A percentile compares a stretch with the other conserved stretches of the same genome.
Conservation (phyloP, 345 rosid species). For the rapeseed (Brassica napus) region Da-Ae NC_063434.1:14134501-14135000, state of each 20-base stretch:
- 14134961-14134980: conserved; percentile 24
- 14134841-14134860: conserved; percentile 61
- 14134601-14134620: conserved; percentile 59
- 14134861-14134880: conserved; percentile 71
- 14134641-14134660: conserved; percentile 67
- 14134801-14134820: conserved; percentile 54
- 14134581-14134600: conserved; percentile 85
- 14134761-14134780: conserved; percentile 37
- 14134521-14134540: conserved; percentile 83
- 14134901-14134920: conserved; percentile 70
- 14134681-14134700: conserved; percentile 55
- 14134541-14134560: conserved; percentile 49
- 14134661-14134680: conserved; percentile 62
- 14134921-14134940: conserved; percentile 79
- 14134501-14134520: conserved; percentile 63
- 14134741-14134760: conserved; percentile 1
- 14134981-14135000: conserved; percentile 67
- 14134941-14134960: conserved; percentile 24
- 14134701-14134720: conserved; percentile 46
- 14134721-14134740: conserved; percentile 12
- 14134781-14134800: conserved; percentile 37
- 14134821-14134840: conserved; percentile 77
- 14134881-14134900: conserved; percentile 64
- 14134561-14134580: conserved; percentile 58
- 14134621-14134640: conserved; percentile 55